A percentile compares a stretch with the other conserved stretches of the same genome.
Conservation (phyloP, 2,329 filamentous ascomycete species). For the Fusarium sp. region DNA sequence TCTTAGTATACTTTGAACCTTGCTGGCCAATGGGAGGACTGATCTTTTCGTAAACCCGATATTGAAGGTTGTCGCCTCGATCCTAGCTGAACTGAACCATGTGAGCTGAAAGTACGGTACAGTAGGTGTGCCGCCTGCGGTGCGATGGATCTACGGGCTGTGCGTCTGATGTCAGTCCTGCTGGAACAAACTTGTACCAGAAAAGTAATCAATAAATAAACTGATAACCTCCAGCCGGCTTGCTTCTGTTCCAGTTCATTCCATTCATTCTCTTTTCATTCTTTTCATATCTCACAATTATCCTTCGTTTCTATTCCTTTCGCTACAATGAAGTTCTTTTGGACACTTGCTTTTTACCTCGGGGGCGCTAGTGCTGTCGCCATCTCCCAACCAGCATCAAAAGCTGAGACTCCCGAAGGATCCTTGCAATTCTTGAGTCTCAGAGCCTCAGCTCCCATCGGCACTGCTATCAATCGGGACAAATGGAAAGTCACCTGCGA, state of each 20-base stretch:
- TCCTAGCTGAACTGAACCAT: not conserved
- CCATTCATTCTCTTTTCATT: not conserved
- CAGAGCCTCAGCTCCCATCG: not conserved
- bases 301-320: not conserved
- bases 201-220: not conserved
- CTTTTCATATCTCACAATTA: not conserved
- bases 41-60: not conserved
- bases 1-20: not conserved
- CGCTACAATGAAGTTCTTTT: not conserved
- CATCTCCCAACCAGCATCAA: not conserved
- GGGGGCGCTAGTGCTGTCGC: not conserved
- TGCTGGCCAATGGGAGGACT: not conserved
- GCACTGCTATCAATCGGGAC: constrained; percentile 3
- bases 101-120: not conserved
- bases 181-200: not conserved
- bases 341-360: not conserved
- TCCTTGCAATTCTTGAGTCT: not conserved
- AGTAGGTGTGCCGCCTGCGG: not conserved
- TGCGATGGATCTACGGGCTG: not conserved
- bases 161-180: not conserved
- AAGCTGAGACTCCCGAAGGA: not conserved
- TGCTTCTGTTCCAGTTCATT: not conserved
- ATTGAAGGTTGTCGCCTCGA: not conserved
- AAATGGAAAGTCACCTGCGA: constrained; percentile 24
- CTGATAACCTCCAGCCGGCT: not conserved